Evolutionary conservation across 1,284 basidiomycete genomes (phyloP), one percentile per base, ranked within the genome.

Genomic region (Papiliotrema fonsecae): DNA sequence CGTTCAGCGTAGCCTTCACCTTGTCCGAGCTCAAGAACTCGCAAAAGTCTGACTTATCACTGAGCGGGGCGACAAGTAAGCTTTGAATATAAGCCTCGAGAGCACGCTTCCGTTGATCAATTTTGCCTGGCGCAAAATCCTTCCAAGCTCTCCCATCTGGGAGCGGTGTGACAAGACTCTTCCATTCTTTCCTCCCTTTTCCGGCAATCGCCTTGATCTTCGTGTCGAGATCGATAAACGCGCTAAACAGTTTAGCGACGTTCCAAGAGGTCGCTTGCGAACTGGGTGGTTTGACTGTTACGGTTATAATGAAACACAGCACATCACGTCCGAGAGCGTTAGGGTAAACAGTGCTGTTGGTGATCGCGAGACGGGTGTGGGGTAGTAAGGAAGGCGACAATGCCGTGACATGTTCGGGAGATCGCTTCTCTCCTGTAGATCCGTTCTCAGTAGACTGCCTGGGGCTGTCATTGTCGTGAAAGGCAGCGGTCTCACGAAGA

Each of bases 71-170:
- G 37, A 82, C 77, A 48, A 96, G 81, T 47, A 97, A 76, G n/a
- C 83, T 86, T 67, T 89, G 87, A 11, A 98, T 76, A 70, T 97
- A 97, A 36, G 79, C 77, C 71, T 97, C 90, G 25, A 97, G 78
- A 26, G 89, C 82, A 30, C 79, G 79, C 85, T 94, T 96, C 57
- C 92, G 78, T 69, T 93, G 89, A 76, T 97, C 94, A 32, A 93
- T 89, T 75, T 89, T 93, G 46, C 88, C 88, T 11, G 94, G 93
- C 2, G 93, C 93, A 71, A 96, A 90, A 74, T 97, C 94, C 70
- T 85, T 93, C 86, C 94, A 97, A 9, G 96, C 77, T 70, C 85
- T 86, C 46, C 88, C 87, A 67, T 98, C 94, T 2, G 94, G 94
- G 49, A 98, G 72, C 38, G 77, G 78, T 19, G 80, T 82, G 47